Base-by-base conservation (phyloP, 2,329 filamentous ascomycete genomes). In the Iodosphaeria phyllophila region DNA sequence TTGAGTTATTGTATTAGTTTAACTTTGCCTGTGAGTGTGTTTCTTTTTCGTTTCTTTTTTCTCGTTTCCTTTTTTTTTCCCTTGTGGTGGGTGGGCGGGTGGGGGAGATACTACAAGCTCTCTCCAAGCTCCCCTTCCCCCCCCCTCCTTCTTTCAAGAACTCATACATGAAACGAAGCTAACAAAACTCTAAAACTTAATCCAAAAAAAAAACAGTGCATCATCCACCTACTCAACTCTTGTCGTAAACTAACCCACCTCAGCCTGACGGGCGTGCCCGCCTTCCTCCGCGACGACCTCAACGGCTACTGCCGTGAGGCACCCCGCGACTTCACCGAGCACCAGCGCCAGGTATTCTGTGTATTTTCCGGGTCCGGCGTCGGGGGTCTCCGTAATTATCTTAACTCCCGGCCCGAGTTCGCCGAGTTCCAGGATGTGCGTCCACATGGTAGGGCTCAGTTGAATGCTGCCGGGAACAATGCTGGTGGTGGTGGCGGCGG, bases 271-370 rank as follows among this genome's bases (percentile, higher is more conserved):
- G 89, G 89, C 11, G 84, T 98, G 3, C 74, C 79, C 40, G 80
- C 82, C 2, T 98, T 98, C 45, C 63, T 92, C 16, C 68, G 77
- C 26, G 72, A 82, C 28, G 84, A 93, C 36, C 64, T 95, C 16
- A 75, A 82, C 26, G 58, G 62, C 5, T 95, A 82, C 46, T 95
- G 89, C 44, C 72, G 89, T 32, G 73, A 78, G 38, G 82, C 89
- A 2, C 89, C 89, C 18, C 51, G 64, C 72, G 89, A 95, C 49
- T 98, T 98, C 46, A 95, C 84, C 11, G 77, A 86, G 23, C 83
- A 93, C 43, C 89, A 98, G 47, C 72, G 89, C 33, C 75, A 86
- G 26, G 82, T 95, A 6, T 98, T 98, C 46, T 98, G 89, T 43
- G 89, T 98, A 27, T 98, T 98, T 48, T 93, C 84, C 2, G 86